A percentile compares a stretch with the other conserved stretches of the same genome.
Conservation (phyloP, 768 basidiomycete genomes). For the Suillus clintonianus region DNA sequence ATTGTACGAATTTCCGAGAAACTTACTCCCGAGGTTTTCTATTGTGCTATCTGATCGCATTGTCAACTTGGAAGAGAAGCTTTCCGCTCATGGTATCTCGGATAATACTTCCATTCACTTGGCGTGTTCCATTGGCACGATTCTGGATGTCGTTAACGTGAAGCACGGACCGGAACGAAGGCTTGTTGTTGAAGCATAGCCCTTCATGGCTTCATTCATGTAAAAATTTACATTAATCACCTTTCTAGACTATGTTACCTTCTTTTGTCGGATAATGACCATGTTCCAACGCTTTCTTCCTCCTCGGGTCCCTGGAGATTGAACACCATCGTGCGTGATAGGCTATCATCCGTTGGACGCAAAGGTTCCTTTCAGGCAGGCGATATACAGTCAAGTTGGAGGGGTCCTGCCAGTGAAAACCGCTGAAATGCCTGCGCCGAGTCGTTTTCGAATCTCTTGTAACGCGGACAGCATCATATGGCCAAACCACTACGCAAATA, state of each 20-base stretch:
- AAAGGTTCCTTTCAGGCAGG: constrained; percentile 84
- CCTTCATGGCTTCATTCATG: constrained; percentile 86
- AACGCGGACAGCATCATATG: constrained; percentile 91
- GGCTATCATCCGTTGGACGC: constrained; percentile 83
- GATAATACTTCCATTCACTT: constrained; percentile 42
- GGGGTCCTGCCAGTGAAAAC: constrained; percentile 86
- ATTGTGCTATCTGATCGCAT: constrained; percentile 77
- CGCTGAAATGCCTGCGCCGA: constrained; percentile 63
- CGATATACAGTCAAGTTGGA: constrained; percentile 74
- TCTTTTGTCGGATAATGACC: constrained; percentile 73
- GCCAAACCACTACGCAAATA: constrained; percentile 95
- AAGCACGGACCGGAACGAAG: constrained; percentile 80
- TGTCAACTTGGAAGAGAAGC: constrained; percentile 50
- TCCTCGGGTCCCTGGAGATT: constrained; percentile 79
- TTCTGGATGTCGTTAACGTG: constrained; percentile 75
- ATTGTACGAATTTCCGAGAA: constrained; percentile 70
- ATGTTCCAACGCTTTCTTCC: constrained; percentile 71
- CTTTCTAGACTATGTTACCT: background rate
- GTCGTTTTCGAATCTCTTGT: constrained; percentile 71
- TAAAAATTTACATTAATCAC: constrained; percentile 40
- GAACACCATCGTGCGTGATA: constrained; percentile 79
- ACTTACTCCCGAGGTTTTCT: constrained; percentile 81
- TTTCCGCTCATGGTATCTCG: constrained; percentile 14
- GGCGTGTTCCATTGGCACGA: constrained; percentile 72
- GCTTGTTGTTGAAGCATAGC: constrained; percentile 64